These are phyloP conservation scores for Earliella scabrosa DNA, from an alignment of 1,284 basidiomycete genomes.

Conservation along the genomic window DNA sequence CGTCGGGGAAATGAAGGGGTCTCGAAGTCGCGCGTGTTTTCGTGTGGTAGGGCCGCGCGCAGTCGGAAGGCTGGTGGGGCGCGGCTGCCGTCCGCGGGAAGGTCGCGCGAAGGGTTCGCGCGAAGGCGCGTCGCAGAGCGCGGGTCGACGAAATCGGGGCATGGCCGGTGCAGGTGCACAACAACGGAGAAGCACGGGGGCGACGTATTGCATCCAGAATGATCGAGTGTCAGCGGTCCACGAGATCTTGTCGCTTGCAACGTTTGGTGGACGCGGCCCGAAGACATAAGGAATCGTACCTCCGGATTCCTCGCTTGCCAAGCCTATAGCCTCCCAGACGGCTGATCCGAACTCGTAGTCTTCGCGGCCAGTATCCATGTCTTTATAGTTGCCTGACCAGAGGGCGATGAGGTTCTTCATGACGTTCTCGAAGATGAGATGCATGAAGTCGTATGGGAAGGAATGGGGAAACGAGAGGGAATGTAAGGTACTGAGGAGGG, in stretches of 20 bases:
- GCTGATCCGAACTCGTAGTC: conserved; percentile 34
- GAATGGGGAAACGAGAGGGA: conserved; percentile 44
- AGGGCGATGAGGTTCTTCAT: conserved; percentile 42
- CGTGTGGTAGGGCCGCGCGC: no score
- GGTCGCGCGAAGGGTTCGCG: no score
- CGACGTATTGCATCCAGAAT: conserved; percentile 44
- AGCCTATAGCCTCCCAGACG: conserved; percentile 46
- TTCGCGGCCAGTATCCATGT: conserved; percentile 36
- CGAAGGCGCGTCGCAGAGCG: no score
- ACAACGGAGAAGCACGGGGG: conserved; percentile 42
- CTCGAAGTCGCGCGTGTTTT: no score
- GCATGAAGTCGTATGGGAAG: conserved; percentile 54
- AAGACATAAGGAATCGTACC: conserved; percentile 44
- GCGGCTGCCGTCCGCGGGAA: no score
- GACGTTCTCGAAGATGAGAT: conserved; percentile 47
- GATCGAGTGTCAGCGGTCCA: conserved; percentile 39
- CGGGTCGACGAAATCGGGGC: conserved; percentile 31
- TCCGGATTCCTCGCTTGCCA: conserved; percentile 33
- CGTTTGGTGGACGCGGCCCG: conserved; percentile 38
- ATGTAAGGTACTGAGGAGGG: conserved; percentile 36
- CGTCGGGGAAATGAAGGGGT: no score
- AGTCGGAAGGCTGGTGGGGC: no score
- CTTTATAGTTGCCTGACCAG: conserved; percentile 47
- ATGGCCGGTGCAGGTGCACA: no score
- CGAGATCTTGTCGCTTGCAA: conserved; percentile 30